Evolutionary conservation across 495 filamentous ascomycete genomes (phyloP), one percentile per base, ranked within the genome.

Genomic region (Lichenothelia convexa): DNA sequence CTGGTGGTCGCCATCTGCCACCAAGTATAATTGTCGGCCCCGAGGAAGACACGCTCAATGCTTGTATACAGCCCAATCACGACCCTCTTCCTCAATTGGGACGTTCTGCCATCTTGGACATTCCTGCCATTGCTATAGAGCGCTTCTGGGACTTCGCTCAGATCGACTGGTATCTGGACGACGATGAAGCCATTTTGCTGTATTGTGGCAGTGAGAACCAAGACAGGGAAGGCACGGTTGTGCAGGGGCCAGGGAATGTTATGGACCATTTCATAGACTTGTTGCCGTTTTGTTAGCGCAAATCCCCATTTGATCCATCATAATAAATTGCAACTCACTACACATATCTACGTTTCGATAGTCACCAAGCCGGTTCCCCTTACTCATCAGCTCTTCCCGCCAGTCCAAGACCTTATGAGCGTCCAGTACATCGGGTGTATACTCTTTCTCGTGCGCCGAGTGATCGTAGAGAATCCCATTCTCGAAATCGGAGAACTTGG

Each of bases 381-480:
- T 64, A 40, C 54, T 50, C 37, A 48, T 54, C 6, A 47, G 13
- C 46, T 26, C 44, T 38, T 46, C 56, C 21, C 63, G 50, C 75
- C 75, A 80, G 9, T 53, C 47, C 46, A 70, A 43, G 16, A 74
- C 53, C 35, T 58, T 45, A 33, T 66, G 57, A 17, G 67, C 63
- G 15, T 59, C 61, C n/a, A 70, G 57, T 5, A 83, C 68, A 36
- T 63, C 66, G 11, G 78, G 78, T 21, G 79, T 89, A 51, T 80
- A 85, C 29, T 67, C 67, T 48, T 55, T 63, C 55, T 91, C 82
- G 42, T 78, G 64, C 53, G 67, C 56, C 4, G 67, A 67, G 54
- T 87, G 82, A 33, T 71, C 52, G 9, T 61, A 54, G 43, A 70
- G 64, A 44, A 85, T 55, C 22, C 65, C 68, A 1, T 42, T 41